phyloP scores from a whole-genome alignment of 1,284 basidiomycete genomes.

The Xanthoconium separans region DNA sequence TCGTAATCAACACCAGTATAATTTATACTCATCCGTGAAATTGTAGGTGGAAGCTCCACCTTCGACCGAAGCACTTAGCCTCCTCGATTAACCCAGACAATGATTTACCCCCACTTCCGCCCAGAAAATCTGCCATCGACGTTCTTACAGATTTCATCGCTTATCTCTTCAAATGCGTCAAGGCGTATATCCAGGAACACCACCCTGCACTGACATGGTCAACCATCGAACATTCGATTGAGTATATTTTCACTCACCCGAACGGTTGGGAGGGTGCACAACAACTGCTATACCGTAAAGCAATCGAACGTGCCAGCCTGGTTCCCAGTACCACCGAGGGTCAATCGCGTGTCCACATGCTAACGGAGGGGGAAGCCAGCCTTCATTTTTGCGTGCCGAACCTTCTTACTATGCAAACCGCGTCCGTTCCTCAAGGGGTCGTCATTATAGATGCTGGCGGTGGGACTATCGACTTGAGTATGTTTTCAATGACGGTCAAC shows the following conservation, averaged over 20 bases:
- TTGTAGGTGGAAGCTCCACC: constrained; percentile 3
- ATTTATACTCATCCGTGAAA: not conserved
- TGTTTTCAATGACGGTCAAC: not conserved
- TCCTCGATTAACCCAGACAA: not conserved
- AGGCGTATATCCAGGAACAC: not conserved
- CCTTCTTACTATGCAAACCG: not conserved
- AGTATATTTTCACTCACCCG: not conserved
- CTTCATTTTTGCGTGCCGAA: not conserved
- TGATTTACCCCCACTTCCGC: not conserved
- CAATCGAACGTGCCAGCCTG: not conserved
- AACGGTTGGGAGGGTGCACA: not conserved
- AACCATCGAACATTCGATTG: not conserved
- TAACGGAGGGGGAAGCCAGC: not conserved
- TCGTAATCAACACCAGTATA: not conserved
- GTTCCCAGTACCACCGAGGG: not conserved
- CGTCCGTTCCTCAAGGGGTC: not conserved
- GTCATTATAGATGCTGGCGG: not conserved
- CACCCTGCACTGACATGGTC: not conserved
- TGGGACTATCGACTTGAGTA: not conserved
- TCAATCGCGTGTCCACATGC: not conserved
- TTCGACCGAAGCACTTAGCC: not conserved
- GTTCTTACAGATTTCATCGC: not conserved
- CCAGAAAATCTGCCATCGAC: not conserved
- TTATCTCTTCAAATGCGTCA: not conserved
- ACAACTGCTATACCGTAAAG: not conserved